These are phyloP conservation scores for Fusarium sarcochroum DNA, from an alignment of 2,329 filamentous ascomycete species.

Conservation along the genomic window DNA sequence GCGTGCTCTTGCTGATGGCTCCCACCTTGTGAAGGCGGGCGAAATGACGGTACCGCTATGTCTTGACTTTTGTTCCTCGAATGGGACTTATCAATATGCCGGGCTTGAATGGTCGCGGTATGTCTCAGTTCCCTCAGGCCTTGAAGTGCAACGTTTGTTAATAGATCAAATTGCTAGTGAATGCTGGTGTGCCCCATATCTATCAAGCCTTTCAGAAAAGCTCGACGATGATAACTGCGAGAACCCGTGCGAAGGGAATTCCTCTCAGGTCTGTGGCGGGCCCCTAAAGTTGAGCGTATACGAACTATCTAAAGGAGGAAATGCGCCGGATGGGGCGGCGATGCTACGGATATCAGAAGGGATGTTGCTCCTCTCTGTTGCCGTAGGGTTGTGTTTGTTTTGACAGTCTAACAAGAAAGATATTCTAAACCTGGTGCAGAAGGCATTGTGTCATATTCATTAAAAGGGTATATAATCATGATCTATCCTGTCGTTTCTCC, in stretches of 20 bases:
- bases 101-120: slow-evolving; percentile 68
- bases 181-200: slow-evolving; percentile 70
- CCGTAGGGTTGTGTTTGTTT: slow-evolving; percentile 14
- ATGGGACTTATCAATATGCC: slow-evolving; percentile 62
- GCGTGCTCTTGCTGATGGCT: slow-evolving; percentile 63
- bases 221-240: slow-evolving; percentile 64
- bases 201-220: slow-evolving; percentile 63
- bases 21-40: slow-evolving; percentile 57
- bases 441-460: neutral
- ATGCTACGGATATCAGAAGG: neutral
- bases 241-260: slow-evolving; percentile 68
- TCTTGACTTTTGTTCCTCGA: slow-evolving; percentile 63
- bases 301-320: slow-evolving; percentile 40
- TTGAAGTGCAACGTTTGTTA: neutral
- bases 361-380: slow-evolving; percentile 7
- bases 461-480: slow-evolving; percentile 28
- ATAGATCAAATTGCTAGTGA: slow-evolving; percentile 57
- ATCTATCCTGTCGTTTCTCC: slow-evolving; percentile 7
- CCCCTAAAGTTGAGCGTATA: slow-evolving; percentile 64
- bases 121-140: slow-evolving; percentile 18
- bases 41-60: slow-evolving; percentile 68
- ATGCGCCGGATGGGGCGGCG: slow-evolving; percentile 13
- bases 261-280: slow-evolving; percentile 67
- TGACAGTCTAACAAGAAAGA: neutral
- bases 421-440: neutral